Evolutionary conservation across 2,329 filamentous ascomycete genomes (phyloP).

Genomic region (Cladosporium oxysporum): DNA sequence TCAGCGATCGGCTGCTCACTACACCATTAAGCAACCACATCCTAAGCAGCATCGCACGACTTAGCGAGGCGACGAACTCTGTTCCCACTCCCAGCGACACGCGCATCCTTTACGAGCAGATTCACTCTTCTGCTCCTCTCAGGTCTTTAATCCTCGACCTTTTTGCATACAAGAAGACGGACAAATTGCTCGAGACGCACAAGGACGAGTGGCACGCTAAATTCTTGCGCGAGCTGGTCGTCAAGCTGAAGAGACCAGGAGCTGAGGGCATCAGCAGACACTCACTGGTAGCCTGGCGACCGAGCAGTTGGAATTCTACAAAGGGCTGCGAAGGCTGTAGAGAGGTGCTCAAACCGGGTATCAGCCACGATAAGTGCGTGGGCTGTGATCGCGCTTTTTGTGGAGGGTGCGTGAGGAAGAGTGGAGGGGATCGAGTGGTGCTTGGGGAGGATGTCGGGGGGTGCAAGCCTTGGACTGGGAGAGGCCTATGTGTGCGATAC

Average conservation of each 20-base stretch:
- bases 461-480: constrained; percentile 43
- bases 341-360: constrained; percentile 41
- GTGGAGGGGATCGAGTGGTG: constrained; percentile 30
- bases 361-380: constrained; percentile 43
- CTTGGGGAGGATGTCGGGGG: constrained; percentile 37
- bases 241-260: constrained; percentile 50
- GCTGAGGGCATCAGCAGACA: constrained; percentile 46
- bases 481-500: constrained; percentile 39
- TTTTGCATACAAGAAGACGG: constrained; percentile 56
- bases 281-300: constrained; percentile 42
- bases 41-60: constrained; percentile 45
- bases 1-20: constrained; percentile 50
- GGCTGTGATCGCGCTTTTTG: constrained; percentile 47
- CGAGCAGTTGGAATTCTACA: constrained; percentile 36
- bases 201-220: constrained; percentile 51
- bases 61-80: constrained; percentile 51
- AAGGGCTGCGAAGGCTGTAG: constrained; percentile 44
- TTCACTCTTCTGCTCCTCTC: constrained; percentile 43
- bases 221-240: constrained; percentile 50
- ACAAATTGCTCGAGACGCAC: constrained; percentile 49
- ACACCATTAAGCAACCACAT: constrained; percentile 49
- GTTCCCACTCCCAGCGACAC: constrained; percentile 53
- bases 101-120: constrained; percentile 49
- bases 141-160: constrained; percentile 49
- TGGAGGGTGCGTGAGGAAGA: constrained; percentile 40